Conservation (phyloP, 331 rosid genomes). For the Rhamnella rubrinervis region DNA sequence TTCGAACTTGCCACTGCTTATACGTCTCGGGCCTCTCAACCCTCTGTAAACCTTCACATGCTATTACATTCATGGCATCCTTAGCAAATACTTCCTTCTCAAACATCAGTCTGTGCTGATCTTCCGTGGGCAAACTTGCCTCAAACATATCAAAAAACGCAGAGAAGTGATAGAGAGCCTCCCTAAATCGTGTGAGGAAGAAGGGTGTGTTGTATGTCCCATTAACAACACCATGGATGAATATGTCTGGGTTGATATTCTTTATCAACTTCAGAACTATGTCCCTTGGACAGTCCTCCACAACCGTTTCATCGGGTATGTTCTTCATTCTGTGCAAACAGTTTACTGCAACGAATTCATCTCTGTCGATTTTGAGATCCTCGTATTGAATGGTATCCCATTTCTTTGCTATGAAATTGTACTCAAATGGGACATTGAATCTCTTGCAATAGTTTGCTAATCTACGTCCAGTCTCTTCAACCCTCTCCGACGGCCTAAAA, state of each 20-base stretch:
- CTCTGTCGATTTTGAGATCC: constrained; percentile 29
- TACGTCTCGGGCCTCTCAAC: constrained; percentile 58
- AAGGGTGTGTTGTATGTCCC: constrained; percentile 31
- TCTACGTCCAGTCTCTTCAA: constrained; percentile 44
- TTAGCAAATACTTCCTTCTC: constrained; percentile 46
- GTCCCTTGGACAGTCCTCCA: constrained; percentile 25
- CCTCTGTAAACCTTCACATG: constrained; percentile 62
- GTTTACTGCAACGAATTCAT: constrained; percentile 26
- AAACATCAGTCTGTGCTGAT: constrained; percentile 37
- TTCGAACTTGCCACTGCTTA: constrained; percentile 55
- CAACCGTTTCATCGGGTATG: constrained; percentile 32
- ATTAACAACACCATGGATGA: constrained; percentile 34
- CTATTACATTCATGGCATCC: constrained; percentile 47
- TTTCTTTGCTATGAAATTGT: constrained; percentile 28
- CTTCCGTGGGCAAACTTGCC: constrained; percentile 29
- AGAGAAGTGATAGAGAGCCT: constrained; percentile 46
- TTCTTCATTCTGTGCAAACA: constrained; percentile 25
- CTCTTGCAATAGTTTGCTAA: constrained; percentile 47
- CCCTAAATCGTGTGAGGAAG: constrained; percentile 27
- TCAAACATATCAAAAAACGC: constrained; percentile 50
- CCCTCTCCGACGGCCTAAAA: constrained; percentile 28
- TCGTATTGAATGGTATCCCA: constrained; percentile 32
- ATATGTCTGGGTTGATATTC: constrained; percentile 32
- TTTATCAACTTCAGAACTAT: constrained; percentile 27
- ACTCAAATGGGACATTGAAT: constrained; percentile 34